Base-by-base conservation (phyloP, 1,284 basidiomycete species). In the Puccinia novopanici region DNA sequence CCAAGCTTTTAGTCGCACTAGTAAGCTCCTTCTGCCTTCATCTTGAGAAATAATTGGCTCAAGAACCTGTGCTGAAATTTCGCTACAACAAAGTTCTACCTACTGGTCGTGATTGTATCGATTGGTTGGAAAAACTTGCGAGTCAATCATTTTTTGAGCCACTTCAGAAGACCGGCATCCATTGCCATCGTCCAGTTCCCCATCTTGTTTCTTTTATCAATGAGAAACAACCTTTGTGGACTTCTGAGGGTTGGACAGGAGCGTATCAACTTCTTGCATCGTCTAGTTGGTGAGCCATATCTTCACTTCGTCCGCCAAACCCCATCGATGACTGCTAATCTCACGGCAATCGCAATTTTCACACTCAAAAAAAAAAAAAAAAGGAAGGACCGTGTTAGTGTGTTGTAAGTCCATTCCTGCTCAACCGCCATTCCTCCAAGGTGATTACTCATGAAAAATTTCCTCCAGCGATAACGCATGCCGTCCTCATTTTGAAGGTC, bases 211-310 rank as follows among this genome's bases (percentile, higher is more conserved):
- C 34, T 79, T 34, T 30, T 79, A 42, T 57, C 77, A n/a, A 80
- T 80, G 77, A 80, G 61, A 50, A 80, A 80, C 70, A 80, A 72
- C 34, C 24, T 73, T 30, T 73, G 67, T 48, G 59, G 77, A 24
- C n/a, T 72, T 13, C 48, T 72, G 70, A 70, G 77, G 15, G 22
- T 70, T 40, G 70, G 70, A 30, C 71, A 73, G 40, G 70, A 80
- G 30, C 52, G 59, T 13, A 52, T 80, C 40, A 80, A 80, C 24
- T 72, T 73, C 50, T 73, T 80, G 61, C 77, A 80, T 65, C 67
- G 77, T 61, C 34, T 59, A 50, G 48, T 65, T 80, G 77, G 77
- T 73, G n/a, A 80, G 76, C 42, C 13, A 0, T 8, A 27, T 27
- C 9, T 48, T n/a, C 10, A 67, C 22, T 52, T 27, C 50, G 30